Base-by-base conservation (phyloP, 768 basidiomycete genomes). In the Macrolepiota albuminosa region DNA sequence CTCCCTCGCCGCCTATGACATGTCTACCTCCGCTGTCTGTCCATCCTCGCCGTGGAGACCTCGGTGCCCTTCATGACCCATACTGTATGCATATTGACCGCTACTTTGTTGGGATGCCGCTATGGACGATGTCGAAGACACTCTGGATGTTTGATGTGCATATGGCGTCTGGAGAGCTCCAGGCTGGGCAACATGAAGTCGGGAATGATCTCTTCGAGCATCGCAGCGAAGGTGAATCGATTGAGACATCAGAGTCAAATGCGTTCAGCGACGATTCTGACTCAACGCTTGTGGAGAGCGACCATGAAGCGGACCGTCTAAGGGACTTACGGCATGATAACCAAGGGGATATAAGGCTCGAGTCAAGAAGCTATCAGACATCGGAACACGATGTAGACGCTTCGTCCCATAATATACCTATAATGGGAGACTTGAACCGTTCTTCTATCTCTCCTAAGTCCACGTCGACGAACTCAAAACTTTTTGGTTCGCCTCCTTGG, bases 101-200 rank as follows among this genome's bases (percentile, higher is more conserved):
- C 11, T 82, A 74, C 62, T 86, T 88, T 64, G 78, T 78, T 60
- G 73, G 70, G 37, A 74, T 84, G 65, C 81, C 84, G 4, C 68
- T 84, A 50, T 88, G 86, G 83, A 88, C 87, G 21, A 83, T 89
- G 66, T 72, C 76, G 47, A 89, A 89, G 75, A 80, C 78, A 43
- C 64, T 88, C n/a, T 89, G 83, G 75, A 77, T 85, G 70, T 80
- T 80, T 61, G 83, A 86, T 62, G 69, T 89, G 66, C 81, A 82
- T 48, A 69, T 78, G 60, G 68, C 68, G 9, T 54, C 67, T 9
- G 65, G 54, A 1, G 56, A 57, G 16, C n/a, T 51, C 21, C 53
- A 33, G 40, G 16, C 46, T 54, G 51, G 56, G 6, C 64, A 69
- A 50, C 64, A 66, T n/a, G 62, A 67, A n/a, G 46, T 46, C 0